Conservation (phyloP, 2,329 filamentous ascomycete genomes). For the Microcera coccophila region DNA sequence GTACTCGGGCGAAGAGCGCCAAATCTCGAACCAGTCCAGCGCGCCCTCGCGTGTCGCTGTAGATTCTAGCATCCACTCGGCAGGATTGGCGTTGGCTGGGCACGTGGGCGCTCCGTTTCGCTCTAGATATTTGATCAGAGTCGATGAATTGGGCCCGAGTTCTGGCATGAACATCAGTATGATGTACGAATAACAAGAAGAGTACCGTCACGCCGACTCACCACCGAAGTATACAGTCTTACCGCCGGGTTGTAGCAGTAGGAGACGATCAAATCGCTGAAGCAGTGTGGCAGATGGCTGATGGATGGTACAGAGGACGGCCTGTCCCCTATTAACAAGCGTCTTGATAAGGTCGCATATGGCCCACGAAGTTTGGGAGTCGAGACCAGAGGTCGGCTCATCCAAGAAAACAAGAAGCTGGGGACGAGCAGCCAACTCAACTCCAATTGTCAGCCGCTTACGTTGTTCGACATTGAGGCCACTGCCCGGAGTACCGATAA, state of each 20-base stretch:
- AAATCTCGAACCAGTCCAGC: constrained; percentile 62
- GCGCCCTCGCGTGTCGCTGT: constrained; percentile 63
- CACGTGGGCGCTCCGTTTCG: constrained; percentile 63
- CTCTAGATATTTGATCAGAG: constrained; percentile 72
- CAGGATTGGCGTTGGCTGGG: constrained; percentile 68
- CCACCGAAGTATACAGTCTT: constrained; percentile 78
- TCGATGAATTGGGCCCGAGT: constrained; percentile 66
- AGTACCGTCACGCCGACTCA: too few species aligned
- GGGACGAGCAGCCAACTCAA: constrained; percentile 92
- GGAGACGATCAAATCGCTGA: constrained; percentile 79
- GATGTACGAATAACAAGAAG: too few species aligned
- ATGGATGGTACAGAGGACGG: constrained; percentile 95
- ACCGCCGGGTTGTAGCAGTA: constrained; percentile 73
- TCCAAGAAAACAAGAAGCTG: constrained; percentile 87
- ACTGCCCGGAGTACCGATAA: constrained; percentile 87
- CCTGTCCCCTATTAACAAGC: constrained; percentile 81
- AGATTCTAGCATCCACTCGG: constrained; percentile 72
- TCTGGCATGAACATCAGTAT: too few species aligned
- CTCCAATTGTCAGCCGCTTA: constrained; percentile 84
- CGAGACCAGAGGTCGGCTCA: constrained; percentile 90
- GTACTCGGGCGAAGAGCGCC: constrained; percentile 58
- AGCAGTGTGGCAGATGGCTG: constrained; percentile 96
- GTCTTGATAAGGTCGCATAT: constrained; percentile 87
- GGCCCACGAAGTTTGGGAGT: constrained; percentile 90
- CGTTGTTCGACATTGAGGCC: constrained; percentile 70